phyloP scores from a whole-genome alignment of 192 early-diverging fungal species.

The Funneliformis geosporum region DNA sequence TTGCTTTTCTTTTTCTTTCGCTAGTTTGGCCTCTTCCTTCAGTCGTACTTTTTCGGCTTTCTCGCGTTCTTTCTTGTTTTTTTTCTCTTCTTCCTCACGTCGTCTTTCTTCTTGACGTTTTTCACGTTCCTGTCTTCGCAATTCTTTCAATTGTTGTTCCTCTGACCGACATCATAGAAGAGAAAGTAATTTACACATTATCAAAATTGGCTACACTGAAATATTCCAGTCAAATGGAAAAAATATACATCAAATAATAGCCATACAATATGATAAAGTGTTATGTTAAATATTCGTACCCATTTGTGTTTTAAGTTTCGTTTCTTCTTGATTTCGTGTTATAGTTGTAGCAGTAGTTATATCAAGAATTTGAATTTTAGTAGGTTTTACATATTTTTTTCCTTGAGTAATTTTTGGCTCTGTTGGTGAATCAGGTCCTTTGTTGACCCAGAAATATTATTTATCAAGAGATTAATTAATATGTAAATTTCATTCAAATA shows the following conservation, averaged over 20 bases:
- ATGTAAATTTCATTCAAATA: too few species aligned
- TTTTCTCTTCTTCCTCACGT: slow-evolving; percentile 26
- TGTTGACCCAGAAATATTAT: not conserved
- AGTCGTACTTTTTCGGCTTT: slow-evolving; percentile 20
- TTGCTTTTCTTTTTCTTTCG: slow-evolving; percentile 31
- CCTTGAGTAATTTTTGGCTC: slow-evolving; percentile 24
- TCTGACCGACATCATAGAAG: slow-evolving; percentile 23
- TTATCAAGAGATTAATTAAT: too few species aligned
- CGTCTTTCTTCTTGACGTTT: slow-evolving; percentile 30
- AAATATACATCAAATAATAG: slow-evolving; percentile 19
- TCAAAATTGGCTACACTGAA: slow-evolving; percentile 19
- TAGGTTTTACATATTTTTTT: slow-evolving; percentile 29
- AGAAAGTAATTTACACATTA: slow-evolving; percentile 20
- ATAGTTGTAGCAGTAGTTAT: slow-evolving; percentile 16
- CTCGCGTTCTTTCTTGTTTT: slow-evolving; percentile 21
- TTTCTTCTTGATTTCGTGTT: slow-evolving; percentile 29
- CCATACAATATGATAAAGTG: slow-evolving; percentile 1
- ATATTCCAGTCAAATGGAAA: slow-evolving; percentile 20
- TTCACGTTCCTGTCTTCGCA: slow-evolving; percentile 17
- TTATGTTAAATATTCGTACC: slow-evolving; percentile 14
- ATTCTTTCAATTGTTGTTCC: slow-evolving; percentile 27
- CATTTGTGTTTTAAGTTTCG: slow-evolving; percentile 20
- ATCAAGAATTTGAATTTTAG: slow-evolving; percentile 34
- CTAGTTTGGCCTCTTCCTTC: slow-evolving; percentile 24
- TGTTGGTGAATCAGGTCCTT: not conserved